Evolutionary conservation across 805 yeast genomes (phyloP), one percentile per base, ranked within the genome.

Genomic region (Sugiyamaella marilandica): DNA sequence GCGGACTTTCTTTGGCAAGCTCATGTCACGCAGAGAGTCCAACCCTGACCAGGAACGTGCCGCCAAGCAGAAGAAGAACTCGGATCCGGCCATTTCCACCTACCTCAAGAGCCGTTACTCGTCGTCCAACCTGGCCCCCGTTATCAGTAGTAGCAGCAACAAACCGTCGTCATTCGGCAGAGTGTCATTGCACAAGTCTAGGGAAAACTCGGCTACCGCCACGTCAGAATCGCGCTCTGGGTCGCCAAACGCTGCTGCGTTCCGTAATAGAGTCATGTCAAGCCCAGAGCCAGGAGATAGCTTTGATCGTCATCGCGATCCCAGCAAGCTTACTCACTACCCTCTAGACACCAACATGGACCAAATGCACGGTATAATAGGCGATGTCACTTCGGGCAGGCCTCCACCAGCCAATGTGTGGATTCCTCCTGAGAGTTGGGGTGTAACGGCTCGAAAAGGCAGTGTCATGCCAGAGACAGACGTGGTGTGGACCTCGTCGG

Each of bases 321-420:
- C 19, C 14, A 45, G 32, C 37, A 45, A 45, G 26, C 16, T n/a
- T n/a, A 45, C 37, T 24, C 36, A 32, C 8, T 31, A 31, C 35
- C 39, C 55, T 21, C 71, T 80, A 29, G 80, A 79, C 50, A 71
- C 78, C 53, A 75, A 78, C 55, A 62, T 78, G 34, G 70, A 71
- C 47, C 78, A 79, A 57, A 78, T 80, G 79, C 67, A 72, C 34
- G 81, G 81, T 7, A 80, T 80, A 53, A 69, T 80, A 43, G 37
- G 49, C 24, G 52, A 49, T 8, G 14, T 16, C 16, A n/a, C 33
- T 10, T 18, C 46, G n/a, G 18, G 31, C 52, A 62, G 48, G 63
- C 60, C 47, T 19, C 14, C 32, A 7, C 16, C 55, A 29, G 46
- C 47, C 16, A 44, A 26, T 11, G 34, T 43, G 10, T 62, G 65